These are phyloP conservation scores for Hypsizygus marmoreus DNA, from an alignment of 768 basidiomycete species.

Conservation along the genomic window DNA sequence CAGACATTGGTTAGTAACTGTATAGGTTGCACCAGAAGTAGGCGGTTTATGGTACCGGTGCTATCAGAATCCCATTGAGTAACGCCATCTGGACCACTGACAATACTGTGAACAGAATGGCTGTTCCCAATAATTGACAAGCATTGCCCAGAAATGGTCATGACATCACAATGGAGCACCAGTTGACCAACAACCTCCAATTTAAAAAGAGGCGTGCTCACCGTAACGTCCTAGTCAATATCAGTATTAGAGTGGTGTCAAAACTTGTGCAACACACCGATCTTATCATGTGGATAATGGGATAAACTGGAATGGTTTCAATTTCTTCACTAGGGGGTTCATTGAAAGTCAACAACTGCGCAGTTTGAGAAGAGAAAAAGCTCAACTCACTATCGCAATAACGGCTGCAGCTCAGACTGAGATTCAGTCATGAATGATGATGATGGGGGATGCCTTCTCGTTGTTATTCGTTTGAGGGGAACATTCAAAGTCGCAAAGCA, in stretches of 20 bases:
- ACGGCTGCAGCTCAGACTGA: slow-evolving; percentile 44
- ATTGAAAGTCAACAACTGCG: slow-evolving; percentile 7
- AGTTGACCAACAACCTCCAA: background rate
- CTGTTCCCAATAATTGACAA: too few relatives aligned
- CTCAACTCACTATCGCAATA: slow-evolving; percentile 41
- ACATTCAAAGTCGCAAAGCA: too few relatives aligned
- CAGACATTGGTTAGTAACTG: slow-evolving; percentile 7
- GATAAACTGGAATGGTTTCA: slow-evolving; percentile 68
- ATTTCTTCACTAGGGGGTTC: slow-evolving; percentile 56
- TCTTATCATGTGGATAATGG: slow-evolving; percentile 79
- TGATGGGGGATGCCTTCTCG: slow-evolving; percentile 1
- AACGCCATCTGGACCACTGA: background rate
- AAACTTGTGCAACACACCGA: slow-evolving; percentile 39
- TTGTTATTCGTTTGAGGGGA: slow-evolving; percentile 2
- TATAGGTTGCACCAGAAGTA: background rate
- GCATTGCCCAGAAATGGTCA: background rate
- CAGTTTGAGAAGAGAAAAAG: slow-evolving; percentile 3
- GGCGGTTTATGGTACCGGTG: background rate
- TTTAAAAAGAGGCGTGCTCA: slow-evolving; percentile 27
- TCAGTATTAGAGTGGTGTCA: background rate
- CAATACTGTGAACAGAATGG: background rate
- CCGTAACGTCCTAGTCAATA: slow-evolving; percentile 59
- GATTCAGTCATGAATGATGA: slow-evolving; percentile 34
- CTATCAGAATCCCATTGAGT: background rate
- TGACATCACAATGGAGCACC: slow-evolving; percentile 3